Conservation (phyloP, 495 filamentous ascomycete species). For the Pyrenula massariospora region DNA sequence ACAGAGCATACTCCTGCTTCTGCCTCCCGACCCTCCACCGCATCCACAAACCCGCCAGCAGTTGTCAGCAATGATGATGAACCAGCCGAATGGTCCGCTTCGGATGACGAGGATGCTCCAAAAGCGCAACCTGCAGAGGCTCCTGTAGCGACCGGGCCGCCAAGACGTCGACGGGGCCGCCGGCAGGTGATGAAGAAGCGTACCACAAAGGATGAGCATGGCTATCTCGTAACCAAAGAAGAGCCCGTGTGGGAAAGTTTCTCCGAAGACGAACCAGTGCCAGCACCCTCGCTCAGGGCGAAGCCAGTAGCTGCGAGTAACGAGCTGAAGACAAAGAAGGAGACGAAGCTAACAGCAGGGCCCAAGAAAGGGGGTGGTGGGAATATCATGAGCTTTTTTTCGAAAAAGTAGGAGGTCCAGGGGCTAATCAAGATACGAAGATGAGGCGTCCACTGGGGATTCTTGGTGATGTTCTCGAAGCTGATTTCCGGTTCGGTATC, state of each 20-base stretch:
- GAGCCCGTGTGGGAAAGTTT: slow-evolving; percentile 91
- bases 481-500: no score
- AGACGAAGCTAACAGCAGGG: slow-evolving; percentile 43
- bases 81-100: slow-evolving; percentile 22
- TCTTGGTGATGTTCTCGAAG: no score
- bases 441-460: no score
- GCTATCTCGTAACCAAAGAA: slow-evolving; percentile 86
- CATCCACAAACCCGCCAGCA: slow-evolving; percentile 7
- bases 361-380: slow-evolving; percentile 58
- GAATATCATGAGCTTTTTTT: slow-evolving; percentile 91
- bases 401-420: slow-evolving; percentile 50
- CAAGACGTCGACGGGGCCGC: slow-evolving; percentile 53
- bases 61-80: slow-evolving; percentile 15
- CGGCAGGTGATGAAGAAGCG: slow-evolving; percentile 83
- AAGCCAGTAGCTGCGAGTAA: slow-evolving; percentile 33
- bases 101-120: slow-evolving; percentile 26
- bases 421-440: no score
- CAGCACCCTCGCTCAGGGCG: slow-evolving; percentile 45
- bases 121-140: slow-evolving; percentile 38
- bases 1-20: slow-evolving; percentile 38
- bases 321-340: slow-evolving; percentile 11
- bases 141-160: slow-evolving; percentile 21
- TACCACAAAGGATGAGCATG: slow-evolving; percentile 82
- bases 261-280: slow-evolving; percentile 77
- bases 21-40: background rate